Percentiles rank a stretch among this genome's conserved stretches.
Conservation (phyloP, 2,329 filamentous ascomycete genomes). For the Ophiostoma triangulosporum region DNA sequence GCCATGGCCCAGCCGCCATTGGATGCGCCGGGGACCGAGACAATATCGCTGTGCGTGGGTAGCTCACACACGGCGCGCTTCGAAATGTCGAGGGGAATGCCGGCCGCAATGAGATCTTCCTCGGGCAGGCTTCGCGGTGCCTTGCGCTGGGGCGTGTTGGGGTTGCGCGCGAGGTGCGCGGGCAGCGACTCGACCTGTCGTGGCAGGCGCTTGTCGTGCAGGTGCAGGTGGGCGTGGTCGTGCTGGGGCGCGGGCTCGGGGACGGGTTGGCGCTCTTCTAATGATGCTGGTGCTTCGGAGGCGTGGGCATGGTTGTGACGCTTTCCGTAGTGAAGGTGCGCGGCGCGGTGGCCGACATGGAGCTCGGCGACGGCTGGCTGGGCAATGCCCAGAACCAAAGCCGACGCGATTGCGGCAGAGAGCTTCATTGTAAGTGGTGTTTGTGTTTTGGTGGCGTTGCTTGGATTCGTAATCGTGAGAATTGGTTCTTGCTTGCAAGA, state of each 20-base stretch:
- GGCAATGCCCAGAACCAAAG: constrained; percentile 31
- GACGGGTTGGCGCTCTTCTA: constrained; percentile 9
- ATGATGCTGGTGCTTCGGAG: neutral
- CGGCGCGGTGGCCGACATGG: constrained; percentile 21
- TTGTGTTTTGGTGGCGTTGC: neutral
- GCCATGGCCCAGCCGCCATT: constrained; percentile 75
- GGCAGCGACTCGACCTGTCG: constrained; percentile 6
- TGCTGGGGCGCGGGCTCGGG: neutral
- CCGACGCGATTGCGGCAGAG: constrained; percentile 35
- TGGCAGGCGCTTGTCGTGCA: constrained; percentile 12
- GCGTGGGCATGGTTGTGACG: constrained; percentile 19
- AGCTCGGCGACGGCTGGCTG: constrained; percentile 25
- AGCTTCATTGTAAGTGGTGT: constrained; percentile 33
- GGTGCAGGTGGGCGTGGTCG: constrained; percentile 5
- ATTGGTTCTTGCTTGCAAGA: neutral
- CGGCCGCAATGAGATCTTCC: constrained; percentile 7
- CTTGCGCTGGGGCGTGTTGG: neutral
- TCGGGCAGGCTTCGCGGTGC: constrained; percentile 19
- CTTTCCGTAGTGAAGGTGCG: neutral
- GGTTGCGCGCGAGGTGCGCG: neutral
- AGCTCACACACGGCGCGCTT: constrained; percentile 51
- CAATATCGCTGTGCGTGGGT: constrained; percentile 51
- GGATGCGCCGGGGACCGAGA: constrained; percentile 49
- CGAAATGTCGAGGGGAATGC: neutral
- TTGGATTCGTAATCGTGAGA: neutral